Evolutionary conservation across 192 early-diverging fungal genomes (phyloP), one percentile per base, ranked within the genome.

Genomic region (Gonapodya sp.): DNA sequence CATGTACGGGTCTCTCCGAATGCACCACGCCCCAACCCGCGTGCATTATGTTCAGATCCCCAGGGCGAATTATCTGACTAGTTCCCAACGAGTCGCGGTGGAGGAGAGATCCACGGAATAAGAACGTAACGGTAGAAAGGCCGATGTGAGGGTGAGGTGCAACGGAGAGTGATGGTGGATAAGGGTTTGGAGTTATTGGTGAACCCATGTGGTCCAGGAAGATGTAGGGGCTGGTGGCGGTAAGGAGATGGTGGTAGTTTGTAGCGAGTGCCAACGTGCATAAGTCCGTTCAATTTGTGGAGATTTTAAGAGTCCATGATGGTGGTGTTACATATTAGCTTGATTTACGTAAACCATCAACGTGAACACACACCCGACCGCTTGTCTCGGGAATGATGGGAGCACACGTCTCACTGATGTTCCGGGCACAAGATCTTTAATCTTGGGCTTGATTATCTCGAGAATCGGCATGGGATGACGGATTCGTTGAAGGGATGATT

Each of bases 41-140:
- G 75, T 32, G 18, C 75, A 77, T 77, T 2, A 18, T 32, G 31
- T 77, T 77, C 18, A 77, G 8, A 32, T 18, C 75, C 8, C 75
- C 75, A 16, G 75, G 75, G 8, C 34, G 8, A 33, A 77, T 34
- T 16, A 18, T 8, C 75, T 77, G 75, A 8, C 8, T 2, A 2
- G 75, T 34, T 16, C 75, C 75, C 18, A 34, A 14, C 75, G 75
- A 77, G 75, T 77, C 75, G 75, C 75, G 75, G 75, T 77, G 75
- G 30, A 77, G 18, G 8, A 77, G 18, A 2, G 75, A 16, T 14
- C 75, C 75, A 8, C 34, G 30, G 34, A 32, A 77, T 16, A 77
- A 8, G 31, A 32, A 77, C 30, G 75, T 77, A 8, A 77, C 75
- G 8, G 75, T 77, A 33, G 75, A 18, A 33, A 77, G 75, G 8